Evolutionary conservation across 2,329 filamentous ascomycete species (phyloP).

Genomic region (Paracoccidioides brasiliensis): DNA sequence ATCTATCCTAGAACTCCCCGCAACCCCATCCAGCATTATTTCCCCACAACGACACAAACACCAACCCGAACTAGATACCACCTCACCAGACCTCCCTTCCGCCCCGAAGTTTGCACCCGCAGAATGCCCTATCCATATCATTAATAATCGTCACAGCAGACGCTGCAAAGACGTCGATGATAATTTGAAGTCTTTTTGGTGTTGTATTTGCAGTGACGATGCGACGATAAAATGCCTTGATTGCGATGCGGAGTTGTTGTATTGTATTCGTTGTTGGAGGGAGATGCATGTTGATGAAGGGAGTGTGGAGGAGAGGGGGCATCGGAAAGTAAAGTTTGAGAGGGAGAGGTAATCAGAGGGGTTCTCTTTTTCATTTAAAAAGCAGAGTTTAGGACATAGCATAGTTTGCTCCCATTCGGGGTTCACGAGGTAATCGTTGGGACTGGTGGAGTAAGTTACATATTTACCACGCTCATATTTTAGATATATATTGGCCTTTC

Average conservation of each 20-base stretch:
- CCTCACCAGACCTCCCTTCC: constrained; percentile 15
- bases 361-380: not conserved
- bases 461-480: too few species aligned
- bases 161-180: constrained; percentile 31
- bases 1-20: constrained; percentile 1
- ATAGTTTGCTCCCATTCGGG: not conserved
- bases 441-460: not conserved
- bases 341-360: not conserved
- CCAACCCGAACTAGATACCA: constrained; percentile 6
- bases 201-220: constrained; percentile 69
- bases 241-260: constrained; percentile 54
- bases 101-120: constrained; percentile 12
- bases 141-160: constrained; percentile 9
- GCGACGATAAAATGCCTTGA: constrained; percentile 59
- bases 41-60: constrained; percentile 8
- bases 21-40: constrained; percentile 4
- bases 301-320: constrained; percentile 55
- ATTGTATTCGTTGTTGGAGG: constrained; percentile 66
- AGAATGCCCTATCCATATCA: constrained; percentile 3
- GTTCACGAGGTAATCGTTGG: not conserved
- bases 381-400: not conserved
- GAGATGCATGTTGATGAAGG: constrained; percentile 66
- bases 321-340: constrained; percentile 50
- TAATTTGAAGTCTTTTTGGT: constrained; percentile 63
- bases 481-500: too few species aligned